phyloP scores from a whole-genome alignment of 2,329 filamentous ascomycete species.

The Colletotrichum ledebouriae region DNA sequence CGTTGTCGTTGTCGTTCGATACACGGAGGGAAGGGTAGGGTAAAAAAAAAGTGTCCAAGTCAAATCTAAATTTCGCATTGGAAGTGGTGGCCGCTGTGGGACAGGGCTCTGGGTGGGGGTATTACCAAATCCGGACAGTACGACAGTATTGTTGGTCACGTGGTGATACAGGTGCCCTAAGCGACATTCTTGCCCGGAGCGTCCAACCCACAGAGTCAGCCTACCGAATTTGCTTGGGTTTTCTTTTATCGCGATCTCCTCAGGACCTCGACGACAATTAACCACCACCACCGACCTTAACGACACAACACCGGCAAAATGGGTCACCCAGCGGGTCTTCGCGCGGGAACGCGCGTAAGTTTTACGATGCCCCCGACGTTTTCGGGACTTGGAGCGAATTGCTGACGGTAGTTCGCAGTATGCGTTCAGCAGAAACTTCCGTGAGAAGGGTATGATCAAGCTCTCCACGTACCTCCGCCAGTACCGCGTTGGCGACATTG shows the following conservation, averaged over 20 bases:
- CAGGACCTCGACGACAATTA: conserved; percentile 27
- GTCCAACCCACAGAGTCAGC: conserved; percentile 7
- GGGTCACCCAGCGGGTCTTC: conserved; percentile 90
- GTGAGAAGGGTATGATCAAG: conserved; percentile 93
- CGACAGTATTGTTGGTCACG: background rate
- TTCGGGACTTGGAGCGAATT: conserved; percentile 43
- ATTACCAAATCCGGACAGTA: background rate
- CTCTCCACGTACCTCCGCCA: conserved; percentile 94
- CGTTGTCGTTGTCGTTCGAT: conserved; percentile 37
- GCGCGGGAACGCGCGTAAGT: conserved; percentile 86
- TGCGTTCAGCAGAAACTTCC: conserved; percentile 95
- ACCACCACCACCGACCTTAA: conserved; percentile 42
- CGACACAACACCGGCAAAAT: conserved; percentile 67
- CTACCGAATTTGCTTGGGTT: conserved; percentile 18
- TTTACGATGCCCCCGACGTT: conserved; percentile 40
- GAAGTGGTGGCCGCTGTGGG: conserved; percentile 10
- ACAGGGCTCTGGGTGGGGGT: conserved; percentile 5
- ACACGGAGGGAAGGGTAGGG: conserved; percentile 7
- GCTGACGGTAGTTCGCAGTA: conserved; percentile 66
- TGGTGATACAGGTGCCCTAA: conserved; percentile 14
- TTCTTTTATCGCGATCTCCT: conserved; percentile 21
- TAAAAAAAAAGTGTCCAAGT: conserved; percentile 37
- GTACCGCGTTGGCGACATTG: conserved; percentile 99
- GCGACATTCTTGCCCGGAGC: background rate
- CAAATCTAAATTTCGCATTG: conserved; percentile 1